Evolutionary conservation across 305 asterid genomes (phyloP).

Genomic region (Fraxinus albicans): DNA sequence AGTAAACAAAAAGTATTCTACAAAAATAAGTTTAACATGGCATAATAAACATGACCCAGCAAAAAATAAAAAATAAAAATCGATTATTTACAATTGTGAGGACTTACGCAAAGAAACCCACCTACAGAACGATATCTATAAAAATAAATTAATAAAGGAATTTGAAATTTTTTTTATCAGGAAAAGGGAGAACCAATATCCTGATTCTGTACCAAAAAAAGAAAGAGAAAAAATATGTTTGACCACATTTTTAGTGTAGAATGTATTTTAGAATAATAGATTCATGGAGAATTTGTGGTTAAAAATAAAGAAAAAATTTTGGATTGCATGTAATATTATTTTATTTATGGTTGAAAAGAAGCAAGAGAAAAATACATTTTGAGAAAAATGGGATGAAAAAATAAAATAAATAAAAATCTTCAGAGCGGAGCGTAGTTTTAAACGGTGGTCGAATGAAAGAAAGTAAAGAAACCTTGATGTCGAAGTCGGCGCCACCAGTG

Average conservation of each 20-base stretch:
- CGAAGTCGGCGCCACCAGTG: constrained; percentile 95
- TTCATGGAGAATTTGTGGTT: not conserved
- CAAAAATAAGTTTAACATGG: not conserved
- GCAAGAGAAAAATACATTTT: too few species aligned
- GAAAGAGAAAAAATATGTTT: not conserved
- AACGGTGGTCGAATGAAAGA: not conserved
- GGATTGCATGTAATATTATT: not conserved
- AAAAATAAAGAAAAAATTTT: not conserved
- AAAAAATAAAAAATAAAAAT: not conserved
- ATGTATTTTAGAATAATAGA: not conserved
- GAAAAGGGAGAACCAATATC: not conserved
- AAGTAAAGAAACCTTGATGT: constrained; percentile 62
- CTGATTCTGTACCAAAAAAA: not conserved
- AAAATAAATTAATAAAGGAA: not conserved
- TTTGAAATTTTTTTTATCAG: not conserved
- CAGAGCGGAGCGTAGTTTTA: not conserved
- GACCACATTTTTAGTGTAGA: not conserved
- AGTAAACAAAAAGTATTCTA: not conserved
- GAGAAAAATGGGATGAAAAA: not conserved
- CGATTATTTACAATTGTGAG: not conserved
- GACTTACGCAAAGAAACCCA: not conserved
- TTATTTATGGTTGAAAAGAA: not conserved
- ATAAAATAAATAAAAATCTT: not conserved
- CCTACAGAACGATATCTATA: not conserved
- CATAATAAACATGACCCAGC: not conserved